Base-by-base conservation (phyloP, 2,329 filamentous ascomycete species). In the Scytalidium lignicola region DNA sequence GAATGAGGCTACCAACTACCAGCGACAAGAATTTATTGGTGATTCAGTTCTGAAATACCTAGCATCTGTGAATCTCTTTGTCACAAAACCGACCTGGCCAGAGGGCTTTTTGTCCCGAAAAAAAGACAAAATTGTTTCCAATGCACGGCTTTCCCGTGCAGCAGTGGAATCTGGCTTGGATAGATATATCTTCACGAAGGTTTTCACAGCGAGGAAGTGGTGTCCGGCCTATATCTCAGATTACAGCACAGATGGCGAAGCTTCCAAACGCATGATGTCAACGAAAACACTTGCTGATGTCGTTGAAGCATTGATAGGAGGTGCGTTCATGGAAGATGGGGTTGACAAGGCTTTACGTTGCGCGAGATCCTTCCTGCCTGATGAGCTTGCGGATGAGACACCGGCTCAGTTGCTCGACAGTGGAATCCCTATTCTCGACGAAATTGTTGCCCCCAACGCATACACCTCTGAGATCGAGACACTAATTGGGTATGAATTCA, bases 261-360 rank as follows among this genome's bases (percentile, higher is more conserved):
- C 52, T 47, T 44, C 13, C 23, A 50, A 44, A 47, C 50, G 48
- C 52, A 66, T 59, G 42, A 62, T 90, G 26, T 86, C 88, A 0
- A 86, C 82, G 1, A 97, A 97, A 63, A 80, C 80, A 0, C 76
- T 96, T 7, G 92, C 92, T 3, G 92, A 97, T 59, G 84, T 96
- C 0, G 78, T 96, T 0, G 92, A 97, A 63, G 81, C 90, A 0
- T 80, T 91, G 0, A 72, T 96, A 0, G 85, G 96, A 18, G 92
- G 90, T 1, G 87, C 83, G 1, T 79, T 86, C 0, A 90, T 79
- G 58, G 79, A 88, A 46, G 86, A 88, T 1, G 86, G 86, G 0
- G 69, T 87, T 13, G 43, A 70, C 0, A 84, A 80, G 55, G 86
- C 85, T 0, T 66, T 85, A 15, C 58, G 68, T 2, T 90, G 85